A percentile compares a stretch with the other conserved stretches of the same genome.
These are phyloP conservation scores for Didymella pinodella DNA, from an alignment of 2,329 filamentous ascomycete species.

Conservation along the genomic window DNA sequence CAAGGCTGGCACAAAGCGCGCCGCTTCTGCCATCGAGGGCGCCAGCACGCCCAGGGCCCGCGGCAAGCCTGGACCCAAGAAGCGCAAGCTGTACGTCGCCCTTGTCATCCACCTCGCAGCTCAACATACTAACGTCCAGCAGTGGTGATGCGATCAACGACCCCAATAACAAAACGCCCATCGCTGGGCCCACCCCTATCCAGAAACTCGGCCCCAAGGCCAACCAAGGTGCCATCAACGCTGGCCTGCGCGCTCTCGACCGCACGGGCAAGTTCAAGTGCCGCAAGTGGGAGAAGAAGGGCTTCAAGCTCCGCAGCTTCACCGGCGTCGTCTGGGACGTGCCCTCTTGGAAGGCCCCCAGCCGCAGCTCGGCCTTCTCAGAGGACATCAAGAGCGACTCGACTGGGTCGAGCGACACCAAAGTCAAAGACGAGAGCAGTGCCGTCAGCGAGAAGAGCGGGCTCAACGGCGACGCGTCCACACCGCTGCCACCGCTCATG, in stretches of 20 bases:
- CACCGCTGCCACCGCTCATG: slow-evolving; percentile 54
- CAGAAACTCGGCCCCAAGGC: slow-evolving; percentile 96
- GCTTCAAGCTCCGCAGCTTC: slow-evolving; percentile 88
- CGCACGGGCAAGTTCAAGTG: slow-evolving; percentile 84
- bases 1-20: slow-evolving; percentile 70
- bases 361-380: slow-evolving; percentile 61
- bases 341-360: slow-evolving; percentile 82
- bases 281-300: slow-evolving; percentile 86
- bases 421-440: slow-evolving; percentile 65
- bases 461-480: slow-evolving; percentile 56
- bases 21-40: slow-evolving; percentile 63
- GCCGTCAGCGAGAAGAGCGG: slow-evolving; percentile 69
- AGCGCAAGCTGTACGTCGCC: slow-evolving; percentile 80
- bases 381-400: slow-evolving; percentile 67
- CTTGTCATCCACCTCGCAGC: background rate
- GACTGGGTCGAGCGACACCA: slow-evolving; percentile 64
- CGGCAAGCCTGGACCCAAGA: slow-evolving; percentile 94
- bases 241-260: slow-evolving; percentile 91
- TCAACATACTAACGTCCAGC: slow-evolving; percentile 35
- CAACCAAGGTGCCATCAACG: slow-evolving; percentile 97
- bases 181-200: slow-evolving; percentile 54
- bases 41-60: slow-evolving; percentile 67
- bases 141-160: slow-evolving; percentile 61
- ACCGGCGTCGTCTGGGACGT: slow-evolving; percentile 86
- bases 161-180: slow-evolving; percentile 51